phyloP scores from a whole-genome alignment of 2,329 filamentous ascomycete species.

The Colletotrichum gloeosporioides region DNA sequence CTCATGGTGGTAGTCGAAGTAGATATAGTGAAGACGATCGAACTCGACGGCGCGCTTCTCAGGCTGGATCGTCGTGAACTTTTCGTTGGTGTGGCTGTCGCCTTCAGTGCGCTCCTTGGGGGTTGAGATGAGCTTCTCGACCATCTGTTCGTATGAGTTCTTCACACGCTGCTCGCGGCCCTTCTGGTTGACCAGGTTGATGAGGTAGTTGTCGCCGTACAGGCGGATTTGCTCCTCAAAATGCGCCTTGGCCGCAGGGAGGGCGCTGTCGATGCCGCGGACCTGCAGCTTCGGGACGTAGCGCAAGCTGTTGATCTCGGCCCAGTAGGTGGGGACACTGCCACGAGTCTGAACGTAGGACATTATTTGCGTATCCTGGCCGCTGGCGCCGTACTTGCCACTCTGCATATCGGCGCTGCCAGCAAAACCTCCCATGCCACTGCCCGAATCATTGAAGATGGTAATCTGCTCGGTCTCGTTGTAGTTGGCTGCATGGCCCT shows the following conservation, averaged over 20 bases:
- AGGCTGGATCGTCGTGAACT: constrained; percentile 79
- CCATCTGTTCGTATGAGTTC: constrained; percentile 90
- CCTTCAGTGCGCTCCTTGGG: constrained; percentile 70
- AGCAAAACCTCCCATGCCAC: constrained; percentile 79
- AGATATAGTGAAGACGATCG: constrained; percentile 92
- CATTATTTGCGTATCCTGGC: constrained; percentile 84
- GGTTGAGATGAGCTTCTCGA: constrained; percentile 74
- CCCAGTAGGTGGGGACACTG: constrained; percentile 95
- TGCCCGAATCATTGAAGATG: constrained; percentile 81
- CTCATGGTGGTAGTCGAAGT: constrained; percentile 98
- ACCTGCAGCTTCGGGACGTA: constrained; percentile 93
- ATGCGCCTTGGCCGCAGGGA: constrained; percentile 81
- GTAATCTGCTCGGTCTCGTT: constrained; percentile 97
- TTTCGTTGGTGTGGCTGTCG: constrained; percentile 74
- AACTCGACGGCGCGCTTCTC: constrained; percentile 65
- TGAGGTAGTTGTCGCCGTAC: constrained; percentile 96
- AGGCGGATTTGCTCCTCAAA: constrained; percentile 92
- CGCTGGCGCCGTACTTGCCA: constrained; percentile 65
- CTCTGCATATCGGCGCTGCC: constrained; percentile 79
- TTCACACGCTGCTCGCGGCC: constrained; percentile 91
- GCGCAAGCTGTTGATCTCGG: constrained; percentile 90
- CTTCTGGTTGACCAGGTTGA: constrained; percentile 97
- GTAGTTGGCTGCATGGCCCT: constrained; percentile 97
- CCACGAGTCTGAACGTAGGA: constrained; percentile 97
- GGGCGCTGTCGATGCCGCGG: constrained; percentile 80